Conservation (phyloP, 257 asterid species). For the Solanum dulcamara region DNA sequence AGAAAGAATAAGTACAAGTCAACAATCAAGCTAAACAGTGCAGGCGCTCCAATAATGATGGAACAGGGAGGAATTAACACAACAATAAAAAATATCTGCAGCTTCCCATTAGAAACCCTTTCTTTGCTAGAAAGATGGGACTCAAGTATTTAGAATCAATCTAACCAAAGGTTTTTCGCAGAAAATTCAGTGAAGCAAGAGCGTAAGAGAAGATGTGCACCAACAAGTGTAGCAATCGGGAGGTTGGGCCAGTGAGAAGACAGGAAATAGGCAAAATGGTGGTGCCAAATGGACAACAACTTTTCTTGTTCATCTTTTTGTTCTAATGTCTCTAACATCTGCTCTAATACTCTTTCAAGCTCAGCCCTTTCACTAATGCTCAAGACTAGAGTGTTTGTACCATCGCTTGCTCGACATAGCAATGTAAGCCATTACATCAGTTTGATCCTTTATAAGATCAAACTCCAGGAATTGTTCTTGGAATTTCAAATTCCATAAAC, state of each 20-base stretch:
- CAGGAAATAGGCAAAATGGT: conserved; percentile 63
- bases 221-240: no score
- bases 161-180: background rate
- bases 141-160: background rate
- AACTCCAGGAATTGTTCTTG: background rate
- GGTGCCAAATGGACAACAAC: conserved; percentile 73
- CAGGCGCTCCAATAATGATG: background rate
- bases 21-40: no score
- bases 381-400: conserved; percentile 56
- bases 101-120: no score
- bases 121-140: background rate
- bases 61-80: background rate
- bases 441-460: background rate
- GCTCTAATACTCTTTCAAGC: conserved; percentile 32
- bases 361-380: no score
- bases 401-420: conserved; percentile 64
- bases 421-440: conserved; percentile 63
- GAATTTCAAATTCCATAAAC: background rate
- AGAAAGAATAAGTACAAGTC: background rate
- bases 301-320: conserved; percentile 65
- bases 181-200: no score
- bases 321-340: conserved; percentile 30
- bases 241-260: conserved; percentile 83
- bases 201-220: no score
- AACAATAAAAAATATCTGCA: background rate